Evolutionary conservation across 768 basidiomycete species (phyloP), one percentile per base, ranked within the genome.

Genomic region (Naganishia vishniacii): DNA sequence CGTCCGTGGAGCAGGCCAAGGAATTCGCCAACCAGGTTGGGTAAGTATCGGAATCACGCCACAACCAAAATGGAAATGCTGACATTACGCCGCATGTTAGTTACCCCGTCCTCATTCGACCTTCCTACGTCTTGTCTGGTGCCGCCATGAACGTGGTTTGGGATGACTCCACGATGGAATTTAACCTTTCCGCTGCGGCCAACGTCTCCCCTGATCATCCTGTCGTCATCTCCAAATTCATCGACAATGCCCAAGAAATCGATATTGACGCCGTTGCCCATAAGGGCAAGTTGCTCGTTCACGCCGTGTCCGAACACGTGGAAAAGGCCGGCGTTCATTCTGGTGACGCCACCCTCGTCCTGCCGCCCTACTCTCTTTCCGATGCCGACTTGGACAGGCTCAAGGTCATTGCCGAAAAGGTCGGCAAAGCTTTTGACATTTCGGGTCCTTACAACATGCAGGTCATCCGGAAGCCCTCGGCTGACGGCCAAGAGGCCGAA

Each of bases 361-460:
- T 99, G 5, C 95, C 95, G 44, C 95, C 95, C 2, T 87, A 89
- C 81, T 88, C 90, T 0, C 81, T 98, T 44, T 78, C 80, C 47
- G 81, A 84, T 47, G 72, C 74, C 28, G 95, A 98, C 71, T 85
- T 99, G 80, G 81, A 81, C 9, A 89, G 92, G 64, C 81, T 97
- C 67, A 98, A 97, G 81, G 83, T 82, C 56, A 97, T 98, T 66
- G 91, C 94, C 0, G 84, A 89, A 78, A 97, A 95, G 80, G 93
- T 99, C 66, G 94, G 91, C 34, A 81, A 82, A 41, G 95, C 92
- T 11, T 95, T 98, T 78, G 82, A 95, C 72, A 98, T 99, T 59
- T 95, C 91, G 28, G 95, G 95, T 37, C 95, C 95, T 7, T 99
- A 86, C 86, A 99, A 99, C 78, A 99, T 99, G 93, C 95, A 99